Conservation (phyloP, 2,329 filamentous ascomycete genomes). For the Ramichloridium luteum region DNA sequence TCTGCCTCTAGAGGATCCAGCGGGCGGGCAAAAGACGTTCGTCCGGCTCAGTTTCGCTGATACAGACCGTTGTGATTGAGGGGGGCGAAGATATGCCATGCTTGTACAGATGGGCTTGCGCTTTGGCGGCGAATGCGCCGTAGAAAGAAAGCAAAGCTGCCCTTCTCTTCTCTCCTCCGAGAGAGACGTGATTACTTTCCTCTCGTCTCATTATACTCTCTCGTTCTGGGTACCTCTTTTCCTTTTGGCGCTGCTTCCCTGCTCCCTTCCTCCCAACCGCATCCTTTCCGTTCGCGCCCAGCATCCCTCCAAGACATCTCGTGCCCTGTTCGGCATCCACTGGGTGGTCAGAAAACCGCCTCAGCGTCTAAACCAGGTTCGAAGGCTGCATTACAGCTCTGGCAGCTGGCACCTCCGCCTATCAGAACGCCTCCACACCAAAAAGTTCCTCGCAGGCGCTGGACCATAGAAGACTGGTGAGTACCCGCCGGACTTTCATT, state of each 20-base stretch:
- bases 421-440: conserved; percentile 10
- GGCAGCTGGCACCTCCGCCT: conserved; percentile 8
- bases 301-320: not conserved
- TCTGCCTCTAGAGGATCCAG: no score
- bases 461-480: conserved; percentile 10
- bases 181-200: not conserved
- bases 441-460: conserved; percentile 2
- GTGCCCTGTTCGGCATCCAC: not conserved
- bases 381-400: conserved; percentile 1
- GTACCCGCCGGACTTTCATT: conserved; percentile 7
- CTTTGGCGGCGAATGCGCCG: not conserved
- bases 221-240: not conserved
- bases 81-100: not conserved
- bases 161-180: not conserved
- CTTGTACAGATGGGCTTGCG: not conserved
- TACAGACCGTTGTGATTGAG: not conserved
- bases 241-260: not conserved
- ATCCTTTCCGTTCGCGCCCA: not conserved
- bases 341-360: not conserved
- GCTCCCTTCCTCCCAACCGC: not conserved
- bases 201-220: no score
- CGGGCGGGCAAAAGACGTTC: no score
- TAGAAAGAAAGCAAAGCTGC: not conserved
- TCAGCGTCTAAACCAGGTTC: no score
- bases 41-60: no score